phyloP scores from a whole-genome alignment of 495 filamentous ascomycete genomes.

The Daldinia childiae region DNA sequence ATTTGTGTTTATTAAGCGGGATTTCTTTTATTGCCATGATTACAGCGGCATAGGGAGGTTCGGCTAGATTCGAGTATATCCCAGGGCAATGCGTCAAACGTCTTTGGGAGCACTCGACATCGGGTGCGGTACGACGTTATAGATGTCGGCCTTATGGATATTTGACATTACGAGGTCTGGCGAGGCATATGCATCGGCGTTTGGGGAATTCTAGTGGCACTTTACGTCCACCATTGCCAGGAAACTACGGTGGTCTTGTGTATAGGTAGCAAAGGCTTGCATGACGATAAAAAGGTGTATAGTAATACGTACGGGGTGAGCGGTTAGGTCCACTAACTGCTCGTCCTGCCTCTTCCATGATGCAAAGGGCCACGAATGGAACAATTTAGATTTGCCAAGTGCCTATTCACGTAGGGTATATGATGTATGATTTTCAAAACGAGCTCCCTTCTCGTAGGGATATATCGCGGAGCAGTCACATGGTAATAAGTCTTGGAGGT shows the following conservation, averaged over 20 bases:
- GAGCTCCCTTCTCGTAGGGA: neutral
- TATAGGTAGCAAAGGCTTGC: conserved; percentile 40
- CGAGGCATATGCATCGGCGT: conserved; percentile 44
- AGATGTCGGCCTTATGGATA: conserved; percentile 13
- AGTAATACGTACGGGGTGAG: conserved; percentile 30
- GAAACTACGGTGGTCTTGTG: conserved; percentile 29
- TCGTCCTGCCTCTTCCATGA: conserved; percentile 9
- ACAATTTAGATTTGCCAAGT: conserved; percentile 1
- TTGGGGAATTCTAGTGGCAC: conserved; percentile 21
- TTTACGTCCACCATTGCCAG: conserved; percentile 14
- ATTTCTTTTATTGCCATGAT: conserved; percentile 26
- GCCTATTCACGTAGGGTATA: neutral
- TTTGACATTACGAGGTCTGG: conserved; percentile 27
- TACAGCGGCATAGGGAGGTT: conserved; percentile 22
- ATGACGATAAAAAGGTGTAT: conserved; percentile 40
- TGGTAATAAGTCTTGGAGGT: neutral
- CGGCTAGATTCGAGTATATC: conserved; percentile 24
- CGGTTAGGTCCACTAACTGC: conserved; percentile 9
- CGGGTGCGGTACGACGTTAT: conserved; percentile 15
- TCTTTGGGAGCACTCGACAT: conserved; percentile 15
- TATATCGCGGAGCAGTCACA: neutral
- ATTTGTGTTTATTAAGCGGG: conserved; percentile 18
- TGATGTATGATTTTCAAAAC: neutral
- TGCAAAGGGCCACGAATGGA: conserved; percentile 12
- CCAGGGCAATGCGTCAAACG: conserved; percentile 20